Evolutionary conservation across 495 filamentous ascomycete genomes (phyloP), one percentile per base, ranked within the genome.

Genomic region (Corynascus novoguineensis): DNA sequence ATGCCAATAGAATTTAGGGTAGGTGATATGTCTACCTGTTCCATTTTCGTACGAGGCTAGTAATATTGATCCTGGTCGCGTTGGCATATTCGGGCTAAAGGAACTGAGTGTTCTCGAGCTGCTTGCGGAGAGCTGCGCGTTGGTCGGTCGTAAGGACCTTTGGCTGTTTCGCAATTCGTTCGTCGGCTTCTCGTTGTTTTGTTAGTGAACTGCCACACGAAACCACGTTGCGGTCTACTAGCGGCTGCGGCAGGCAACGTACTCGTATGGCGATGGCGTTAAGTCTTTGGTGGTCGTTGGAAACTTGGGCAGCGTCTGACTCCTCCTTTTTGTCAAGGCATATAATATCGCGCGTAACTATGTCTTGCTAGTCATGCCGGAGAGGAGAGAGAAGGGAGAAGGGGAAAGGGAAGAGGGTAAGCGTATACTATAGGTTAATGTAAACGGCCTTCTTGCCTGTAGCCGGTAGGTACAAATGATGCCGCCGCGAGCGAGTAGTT

Each of bases 391-490:
- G 34, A 35, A 35, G 11, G 4, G 34, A 35, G 34, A 35, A 35
- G 34, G 10, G 6, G 15, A 11, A 35, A 14, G 10, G 34, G 34
- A 14, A 35, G 27, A 21, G 24, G 15, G 45, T 12, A 6, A 27
- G 77, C 84, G 82, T 70, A 90, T 88, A 95, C 68, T 92, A 86
- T 9, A 85, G 85, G 66, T 93, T 95, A 46, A 96, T 83, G 62
- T 82, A 95, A 9, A 95, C 71, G 0, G 89, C 87, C 72, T 95
- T 95, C 75, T 95, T 87, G 14, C 91, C 87, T 0, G 89, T 92
- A 5, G 73, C 82, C 0, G 89, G 66, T 92, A 89, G 2, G 86
- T 91, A 17, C 87, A 77, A 29, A 92, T 77, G 54, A 95, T 65
- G 3, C 85, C 81, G 21, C 80, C 84, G 8, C 80, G 24, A 64